Conservation (phyloP, 805 yeast species). For the Candida ovalis region DNA sequence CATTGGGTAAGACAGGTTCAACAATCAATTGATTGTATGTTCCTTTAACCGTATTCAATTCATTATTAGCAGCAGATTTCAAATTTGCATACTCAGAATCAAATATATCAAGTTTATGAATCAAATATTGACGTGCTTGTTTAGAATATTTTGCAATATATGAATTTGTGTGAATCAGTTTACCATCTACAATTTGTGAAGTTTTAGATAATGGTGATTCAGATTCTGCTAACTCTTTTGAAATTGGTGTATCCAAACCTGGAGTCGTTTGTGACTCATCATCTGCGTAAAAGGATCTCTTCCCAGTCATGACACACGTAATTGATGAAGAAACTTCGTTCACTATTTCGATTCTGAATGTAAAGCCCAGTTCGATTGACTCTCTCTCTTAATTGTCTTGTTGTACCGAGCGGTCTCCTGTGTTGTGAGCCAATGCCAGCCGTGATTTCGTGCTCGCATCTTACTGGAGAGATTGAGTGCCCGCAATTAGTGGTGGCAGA, state of each 20-base stretch:
- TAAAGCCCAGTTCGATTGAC: no score
- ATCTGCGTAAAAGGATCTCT: conserved; percentile 49
- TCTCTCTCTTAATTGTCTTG: no score
- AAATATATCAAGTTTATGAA: conserved; percentile 34
- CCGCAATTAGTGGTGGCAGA: background rate
- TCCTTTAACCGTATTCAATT: conserved; percentile 30
- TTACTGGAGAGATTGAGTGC: background rate
- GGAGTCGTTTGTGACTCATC: conserved; percentile 50
- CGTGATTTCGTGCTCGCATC: no score
- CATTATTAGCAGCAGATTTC: conserved; percentile 44
- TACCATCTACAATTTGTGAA: conserved; percentile 45
- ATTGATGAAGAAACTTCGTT: no score
- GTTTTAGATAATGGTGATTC: conserved; percentile 35
- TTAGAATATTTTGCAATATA: conserved; percentile 41
- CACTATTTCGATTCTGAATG: no score
- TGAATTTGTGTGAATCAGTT: conserved; percentile 50
- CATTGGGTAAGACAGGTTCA: conserved; percentile 54
- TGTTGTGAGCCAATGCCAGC: no score
- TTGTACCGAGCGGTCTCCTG: no score
- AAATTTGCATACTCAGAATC: conserved; percentile 46
- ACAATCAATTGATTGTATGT: conserved; percentile 35
- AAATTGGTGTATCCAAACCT: conserved; percentile 39
- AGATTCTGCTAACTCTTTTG: conserved; percentile 34
- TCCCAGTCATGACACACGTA: conserved; percentile 8
- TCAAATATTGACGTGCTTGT: conserved; percentile 35